Conservation (phyloP, 129 eudicot species). For the Oenanthe sinensis region DNA sequence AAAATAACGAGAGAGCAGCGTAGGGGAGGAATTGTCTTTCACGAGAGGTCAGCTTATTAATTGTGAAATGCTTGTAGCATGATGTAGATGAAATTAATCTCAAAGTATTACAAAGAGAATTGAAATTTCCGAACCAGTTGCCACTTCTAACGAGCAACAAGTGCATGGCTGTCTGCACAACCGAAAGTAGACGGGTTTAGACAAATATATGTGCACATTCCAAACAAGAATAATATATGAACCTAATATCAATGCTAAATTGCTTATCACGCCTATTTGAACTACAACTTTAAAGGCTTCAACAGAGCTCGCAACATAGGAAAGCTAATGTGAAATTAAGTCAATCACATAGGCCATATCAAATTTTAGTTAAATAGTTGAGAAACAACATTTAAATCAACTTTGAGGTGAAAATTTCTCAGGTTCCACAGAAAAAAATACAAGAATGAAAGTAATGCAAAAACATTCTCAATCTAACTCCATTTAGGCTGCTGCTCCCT, state of each 20-base stretch:
- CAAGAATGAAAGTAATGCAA: background rate
- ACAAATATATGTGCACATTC: too few species aligned
- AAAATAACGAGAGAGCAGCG: too few species aligned
- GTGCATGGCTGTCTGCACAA: too few species aligned
- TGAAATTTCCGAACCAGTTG: too few species aligned
- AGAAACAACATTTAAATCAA: background rate
- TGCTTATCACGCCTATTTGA: background rate
- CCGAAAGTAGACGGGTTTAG: too few species aligned
- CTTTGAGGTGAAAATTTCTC: background rate
- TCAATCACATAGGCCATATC: background rate
- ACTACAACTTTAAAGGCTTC: background rate
- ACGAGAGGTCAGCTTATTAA: too few species aligned
- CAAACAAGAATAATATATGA: too few species aligned
- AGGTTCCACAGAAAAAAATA: background rate
- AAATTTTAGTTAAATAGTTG: background rate
- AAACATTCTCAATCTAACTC: constrained; percentile 2
- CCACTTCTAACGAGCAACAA: too few species aligned
- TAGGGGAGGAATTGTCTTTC: too few species aligned
- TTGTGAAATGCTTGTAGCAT: too few species aligned
- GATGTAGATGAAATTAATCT: too few species aligned
- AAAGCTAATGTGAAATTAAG: background rate
- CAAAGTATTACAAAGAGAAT: too few species aligned
- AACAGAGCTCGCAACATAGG: background rate
- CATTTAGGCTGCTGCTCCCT: constrained; percentile 40
- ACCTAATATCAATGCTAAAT: background rate